Evolutionary conservation across 345 rosid genomes (phyloP).

Genomic region (Zanthoxylum bungeanum): DNA sequence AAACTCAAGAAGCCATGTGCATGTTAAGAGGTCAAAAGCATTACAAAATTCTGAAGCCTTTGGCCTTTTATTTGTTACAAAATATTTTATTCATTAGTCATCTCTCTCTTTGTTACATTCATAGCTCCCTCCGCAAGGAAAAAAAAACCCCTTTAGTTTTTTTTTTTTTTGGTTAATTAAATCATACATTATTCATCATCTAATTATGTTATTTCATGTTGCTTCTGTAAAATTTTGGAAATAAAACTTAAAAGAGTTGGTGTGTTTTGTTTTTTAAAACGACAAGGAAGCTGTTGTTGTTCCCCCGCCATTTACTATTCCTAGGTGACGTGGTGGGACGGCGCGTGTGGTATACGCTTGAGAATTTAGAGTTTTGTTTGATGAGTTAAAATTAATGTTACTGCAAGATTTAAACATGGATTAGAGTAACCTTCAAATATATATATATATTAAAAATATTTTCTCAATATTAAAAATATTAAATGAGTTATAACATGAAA

Average conservation of each 20-base stretch:
- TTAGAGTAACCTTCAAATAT: no score
- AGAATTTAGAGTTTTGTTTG: neutral
- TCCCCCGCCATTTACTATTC: conserved; percentile 40
- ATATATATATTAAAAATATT: no score
- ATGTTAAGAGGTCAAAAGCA: conserved; percentile 57
- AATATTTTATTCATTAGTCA: neutral
- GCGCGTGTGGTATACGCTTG: conserved; percentile 27
- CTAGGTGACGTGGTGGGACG: conserved; percentile 32
- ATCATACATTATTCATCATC: neutral
- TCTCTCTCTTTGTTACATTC: conserved; percentile 19
- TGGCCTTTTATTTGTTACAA: conserved; percentile 14
- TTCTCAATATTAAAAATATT: no score
- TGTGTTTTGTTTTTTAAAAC: conserved; percentile 11
- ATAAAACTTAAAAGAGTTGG: neutral
- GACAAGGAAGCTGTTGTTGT: conserved; percentile 3
- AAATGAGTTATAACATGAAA: no score
- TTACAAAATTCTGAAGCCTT: conserved; percentile 34
- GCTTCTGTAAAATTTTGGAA: neutral
- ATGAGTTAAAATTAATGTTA: no score
- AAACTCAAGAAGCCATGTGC: conserved; percentile 58
- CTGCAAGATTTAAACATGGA: no score
- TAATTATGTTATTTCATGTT: neutral
- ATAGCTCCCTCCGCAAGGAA: conserved; percentile 18
- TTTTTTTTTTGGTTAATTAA: no score
- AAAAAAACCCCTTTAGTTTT: neutral